Conservation (phyloP, 441 rosid species). For the Populus trichocarpa region DNA sequence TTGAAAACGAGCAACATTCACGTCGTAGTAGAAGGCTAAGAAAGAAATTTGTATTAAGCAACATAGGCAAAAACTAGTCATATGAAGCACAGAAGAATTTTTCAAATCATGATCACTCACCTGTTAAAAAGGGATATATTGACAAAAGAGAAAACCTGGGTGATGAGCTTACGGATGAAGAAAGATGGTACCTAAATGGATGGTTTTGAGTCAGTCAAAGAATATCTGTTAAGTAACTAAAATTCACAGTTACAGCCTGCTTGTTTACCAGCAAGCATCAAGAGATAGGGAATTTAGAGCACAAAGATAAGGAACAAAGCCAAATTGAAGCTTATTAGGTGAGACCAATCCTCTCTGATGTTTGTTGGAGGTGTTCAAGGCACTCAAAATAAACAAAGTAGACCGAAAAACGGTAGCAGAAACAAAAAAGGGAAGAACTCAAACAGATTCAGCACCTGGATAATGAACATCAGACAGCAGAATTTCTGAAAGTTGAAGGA, state of each 20-base stretch:
- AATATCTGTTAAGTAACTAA: neutral
- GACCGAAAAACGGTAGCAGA: neutral
- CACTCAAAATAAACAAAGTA: neutral
- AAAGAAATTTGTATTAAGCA: conserved; percentile 18
- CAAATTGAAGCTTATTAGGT: neutral
- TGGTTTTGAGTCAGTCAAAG: conserved; percentile 17
- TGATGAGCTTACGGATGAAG: conserved; percentile 92
- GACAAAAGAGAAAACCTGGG: conserved; percentile 97
- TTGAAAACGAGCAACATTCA: conserved; percentile 98
- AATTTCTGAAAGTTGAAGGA: neutral
- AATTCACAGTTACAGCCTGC: neutral
- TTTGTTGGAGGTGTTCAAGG: neutral
- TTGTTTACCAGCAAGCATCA: neutral
- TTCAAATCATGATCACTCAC: conserved; percentile 29
- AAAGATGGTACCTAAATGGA: conserved; percentile 83
- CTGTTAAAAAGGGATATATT: conserved; percentile 96
- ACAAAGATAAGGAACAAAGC: neutral
- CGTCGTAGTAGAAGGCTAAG: conserved; percentile 89
- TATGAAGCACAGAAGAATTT: conserved; percentile 3
- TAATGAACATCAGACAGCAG: neutral
- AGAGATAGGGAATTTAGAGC: neutral
- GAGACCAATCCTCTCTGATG: neutral
- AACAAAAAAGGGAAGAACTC: neutral
- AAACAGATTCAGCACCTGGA: neutral
- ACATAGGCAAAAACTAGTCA: conserved; percentile 11